These are phyloP conservation scores for Hanseniaspora valbyensis DNA, from an alignment of 805 yeast genomes.

Conservation along the genomic window DNA sequence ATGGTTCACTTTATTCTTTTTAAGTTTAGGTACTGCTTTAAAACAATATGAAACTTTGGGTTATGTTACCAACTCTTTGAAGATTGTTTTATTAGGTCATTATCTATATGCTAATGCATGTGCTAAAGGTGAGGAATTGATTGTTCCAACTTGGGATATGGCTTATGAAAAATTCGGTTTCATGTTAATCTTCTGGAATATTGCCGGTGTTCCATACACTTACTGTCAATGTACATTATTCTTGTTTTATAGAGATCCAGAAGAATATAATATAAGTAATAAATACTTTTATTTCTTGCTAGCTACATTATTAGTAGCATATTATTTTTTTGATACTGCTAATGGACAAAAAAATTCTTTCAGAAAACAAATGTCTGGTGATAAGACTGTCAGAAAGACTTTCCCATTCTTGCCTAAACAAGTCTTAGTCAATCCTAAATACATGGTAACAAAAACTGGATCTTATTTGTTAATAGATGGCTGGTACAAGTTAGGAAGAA, in stretches of 20 bases:
- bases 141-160: slow-evolving; percentile 99
- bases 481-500: slow-evolving; percentile 89
- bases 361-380: slow-evolving; percentile 76
- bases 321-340: slow-evolving; percentile 88
- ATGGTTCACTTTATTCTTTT: slow-evolving; percentile 81
- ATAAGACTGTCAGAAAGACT: slow-evolving; percentile 60
- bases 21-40: slow-evolving; percentile 60
- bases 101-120: slow-evolving; percentile 95
- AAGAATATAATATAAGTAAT: slow-evolving; percentile 65
- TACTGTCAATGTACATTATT: slow-evolving; percentile 88
- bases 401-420: slow-evolving; percentile 91
- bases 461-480: slow-evolving; percentile 81
- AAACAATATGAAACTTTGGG: slow-evolving; percentile 80
- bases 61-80: slow-evolving; percentile 61
- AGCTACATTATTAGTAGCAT: slow-evolving; percentile 51
- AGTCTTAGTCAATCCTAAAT: slow-evolving; percentile 69
- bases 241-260: slow-evolving; percentile 72
- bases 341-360: slow-evolving; percentile 93
- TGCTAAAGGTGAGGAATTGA: slow-evolving; percentile 93
- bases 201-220: slow-evolving; percentile 97
- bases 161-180: slow-evolving; percentile 99
- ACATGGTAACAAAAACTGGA: slow-evolving; percentile 76
- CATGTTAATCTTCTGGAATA: slow-evolving; percentile 97
- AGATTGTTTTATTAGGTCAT: slow-evolving; percentile 66
- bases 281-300: slow-evolving; percentile 48